phyloP scores from a whole-genome alignment of 2,329 filamentous ascomycete species.

The Elsinoe perseae region DNA sequence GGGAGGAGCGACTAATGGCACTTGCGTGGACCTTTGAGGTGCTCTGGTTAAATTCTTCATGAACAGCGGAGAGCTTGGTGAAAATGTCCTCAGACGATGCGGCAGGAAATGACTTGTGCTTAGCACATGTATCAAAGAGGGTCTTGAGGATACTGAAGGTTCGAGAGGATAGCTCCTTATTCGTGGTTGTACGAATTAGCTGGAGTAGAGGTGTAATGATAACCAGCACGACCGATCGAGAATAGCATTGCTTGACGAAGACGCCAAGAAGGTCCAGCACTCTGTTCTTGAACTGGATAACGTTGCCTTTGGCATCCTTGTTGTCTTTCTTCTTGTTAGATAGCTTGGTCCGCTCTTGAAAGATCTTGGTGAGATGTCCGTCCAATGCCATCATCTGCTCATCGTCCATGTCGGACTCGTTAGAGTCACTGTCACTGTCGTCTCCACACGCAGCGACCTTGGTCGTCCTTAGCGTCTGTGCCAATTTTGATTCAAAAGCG shows the following conservation, averaged over 20 bases:
- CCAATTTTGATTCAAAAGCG: slow-evolving; percentile 68
- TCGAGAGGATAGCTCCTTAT: slow-evolving; percentile 67
- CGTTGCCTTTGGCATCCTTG: slow-evolving; percentile 78
- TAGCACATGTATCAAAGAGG: slow-evolving; percentile 58
- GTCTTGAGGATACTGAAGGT: slow-evolving; percentile 63
- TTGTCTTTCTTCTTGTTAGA: slow-evolving; percentile 67
- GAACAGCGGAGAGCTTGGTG: slow-evolving; percentile 57
- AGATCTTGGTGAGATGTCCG: slow-evolving; percentile 72
- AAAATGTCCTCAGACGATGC: slow-evolving; percentile 40
- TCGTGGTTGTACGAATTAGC: slow-evolving; percentile 66
- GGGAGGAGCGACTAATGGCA: slow-evolving; percentile 64
- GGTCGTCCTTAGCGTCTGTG: slow-evolving; percentile 63
- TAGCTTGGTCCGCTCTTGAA: slow-evolving; percentile 65
- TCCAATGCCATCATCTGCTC: slow-evolving; percentile 92
- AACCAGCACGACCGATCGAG: slow-evolving; percentile 58
- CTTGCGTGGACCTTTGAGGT: slow-evolving; percentile 62
- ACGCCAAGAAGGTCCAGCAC: slow-evolving; percentile 81
- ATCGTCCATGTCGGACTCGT: slow-evolving; percentile 79
- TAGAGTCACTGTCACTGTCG: slow-evolving; percentile 54
- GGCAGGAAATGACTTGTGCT: slow-evolving; percentile 40
- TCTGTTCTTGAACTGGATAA: slow-evolving; percentile 91
- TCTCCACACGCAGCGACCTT: slow-evolving; percentile 41
- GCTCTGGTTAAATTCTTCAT: slow-evolving; percentile 57
- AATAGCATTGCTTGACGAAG: slow-evolving; percentile 71
- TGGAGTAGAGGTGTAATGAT: slow-evolving; percentile 69